Evolutionary conservation across 2,329 filamentous ascomycete species (phyloP).

Genomic region (Acarospora socialis): DNA sequence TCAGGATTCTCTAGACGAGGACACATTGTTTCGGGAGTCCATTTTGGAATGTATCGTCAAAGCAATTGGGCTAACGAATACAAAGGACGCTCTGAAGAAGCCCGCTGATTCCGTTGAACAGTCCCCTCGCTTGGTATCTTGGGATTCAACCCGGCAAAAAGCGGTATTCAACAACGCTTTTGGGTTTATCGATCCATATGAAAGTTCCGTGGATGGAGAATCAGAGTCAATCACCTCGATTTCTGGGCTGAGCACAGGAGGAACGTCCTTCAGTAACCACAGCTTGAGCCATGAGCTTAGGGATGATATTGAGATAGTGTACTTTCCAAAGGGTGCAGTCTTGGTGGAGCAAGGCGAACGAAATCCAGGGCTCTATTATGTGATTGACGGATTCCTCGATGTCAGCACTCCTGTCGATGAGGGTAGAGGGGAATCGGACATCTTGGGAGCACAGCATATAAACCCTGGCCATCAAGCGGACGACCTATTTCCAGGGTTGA

Average conservation of each 20-base stretch:
- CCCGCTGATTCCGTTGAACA: constrained; percentile 59
- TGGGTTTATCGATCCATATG: constrained; percentile 76
- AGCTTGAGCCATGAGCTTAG: constrained; percentile 63
- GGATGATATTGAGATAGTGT: constrained; percentile 92
- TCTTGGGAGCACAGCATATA: constrained; percentile 18
- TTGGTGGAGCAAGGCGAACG: constrained; percentile 92
- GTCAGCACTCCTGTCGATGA: constrained; percentile 69
- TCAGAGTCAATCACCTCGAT: constrained; percentile 63
- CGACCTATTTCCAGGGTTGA: constrained; percentile 31
- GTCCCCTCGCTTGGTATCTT: constrained; percentile 71
- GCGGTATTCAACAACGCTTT: constrained; percentile 76
- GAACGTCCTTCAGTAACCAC: constrained; percentile 49
- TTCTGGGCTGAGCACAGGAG: constrained; percentile 51
- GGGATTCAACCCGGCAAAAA: constrained; percentile 68
- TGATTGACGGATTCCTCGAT: constrained; percentile 91
- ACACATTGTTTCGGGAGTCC: constrained; percentile 73
- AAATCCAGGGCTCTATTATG: constrained; percentile 94
- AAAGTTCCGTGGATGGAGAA: constrained; percentile 64
- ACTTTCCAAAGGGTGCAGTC: constrained; percentile 86
- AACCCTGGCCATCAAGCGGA: constrained; percentile 16
- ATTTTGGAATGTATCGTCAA: constrained; percentile 95
- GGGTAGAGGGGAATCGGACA: constrained; percentile 30
- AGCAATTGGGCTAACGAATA: constrained; percentile 66
- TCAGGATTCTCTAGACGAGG: constrained; percentile 75
- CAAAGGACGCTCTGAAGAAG: constrained; percentile 50